Base-by-base conservation (phyloP, 2,329 filamentous ascomycete genomes). In the Sclerotinia spermophila region DNA sequence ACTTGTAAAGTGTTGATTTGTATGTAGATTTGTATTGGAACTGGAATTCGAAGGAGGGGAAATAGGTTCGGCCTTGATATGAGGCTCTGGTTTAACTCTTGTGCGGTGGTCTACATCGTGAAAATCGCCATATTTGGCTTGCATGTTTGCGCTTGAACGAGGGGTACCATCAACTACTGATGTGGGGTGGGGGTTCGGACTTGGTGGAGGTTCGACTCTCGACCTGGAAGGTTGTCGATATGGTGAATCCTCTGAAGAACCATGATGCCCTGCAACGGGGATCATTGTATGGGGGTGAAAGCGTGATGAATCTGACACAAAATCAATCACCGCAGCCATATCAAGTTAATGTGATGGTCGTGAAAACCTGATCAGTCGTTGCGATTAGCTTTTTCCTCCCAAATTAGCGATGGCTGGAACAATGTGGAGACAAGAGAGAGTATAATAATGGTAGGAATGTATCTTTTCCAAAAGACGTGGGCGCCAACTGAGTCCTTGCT, bases 291-390 rank as follows among this genome's bases (percentile, higher is more conserved):
- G 76, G 66, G 53, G 56, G 60, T 77, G 87, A 82, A 91, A 90
- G 82, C 89, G 87, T 77, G 87, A 85, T 76, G 89, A 85, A 82
- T 93, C 89, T 81, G 92, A 87, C 82, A 89, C 88, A 83, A 89
- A 89, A 84, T 95, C 92, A 81, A 89, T 86, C 81, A 89, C 81
- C 81, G 87, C 84, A 79, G 87, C 88, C 88, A 90, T 90, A 82
- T 79, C 77, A 79, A 73, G 69, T 74, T 48, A 45, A 69, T 72
- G 70, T 73, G 62, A 68, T 70, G 58, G 72, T 67, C 56, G 71
- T 67, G 64, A 71, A 71, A 72, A 65, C 72, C 76, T 79, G 74
- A 53, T 70, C 62, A 68, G 55, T 71, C 38, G 42, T 67, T 38
- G 70, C 55, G 58, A 71, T 77, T 75, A 77, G 75, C 72, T 58